Percentiles rank a stretch among this genome's conserved stretches.
These are phyloP conservation scores for Kwoniella newhampshirensis DNA, from an alignment of 768 basidiomycete genomes.

Conservation along the genomic window DNA sequence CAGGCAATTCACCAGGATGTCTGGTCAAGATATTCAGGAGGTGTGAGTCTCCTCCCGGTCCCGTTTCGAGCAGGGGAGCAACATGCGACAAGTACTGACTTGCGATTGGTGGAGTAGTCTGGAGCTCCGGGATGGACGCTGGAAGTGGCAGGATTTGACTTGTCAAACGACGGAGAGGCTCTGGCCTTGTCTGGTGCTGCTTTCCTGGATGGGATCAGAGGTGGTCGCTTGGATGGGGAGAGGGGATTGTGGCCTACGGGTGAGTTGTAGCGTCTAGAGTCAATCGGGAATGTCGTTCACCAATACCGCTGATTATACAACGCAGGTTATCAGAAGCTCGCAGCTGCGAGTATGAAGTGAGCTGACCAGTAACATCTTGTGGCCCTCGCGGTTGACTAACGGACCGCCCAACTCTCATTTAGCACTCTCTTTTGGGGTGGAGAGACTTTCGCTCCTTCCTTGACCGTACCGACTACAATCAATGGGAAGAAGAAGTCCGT, in stretches of 20 bases:
- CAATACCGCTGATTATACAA: neutral
- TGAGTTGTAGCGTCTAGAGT: conserved; percentile 11
- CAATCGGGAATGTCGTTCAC: neutral
- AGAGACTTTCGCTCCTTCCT: conserved; percentile 75
- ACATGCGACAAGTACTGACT: neutral
- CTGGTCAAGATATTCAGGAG: conserved; percentile 91
- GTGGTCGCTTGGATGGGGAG: conserved; percentile 65
- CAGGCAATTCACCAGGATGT: conserved; percentile 81
- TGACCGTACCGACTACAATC: conserved; percentile 55
- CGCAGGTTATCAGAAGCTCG: conserved; percentile 82
- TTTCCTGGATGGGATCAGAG: conserved; percentile 79
- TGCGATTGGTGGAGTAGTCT: conserved; percentile 54
- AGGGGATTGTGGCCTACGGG: conserved; percentile 85
- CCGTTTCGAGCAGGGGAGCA: neutral
- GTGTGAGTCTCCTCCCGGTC: conserved; percentile 50
- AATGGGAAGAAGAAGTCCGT: conserved; percentile 57
- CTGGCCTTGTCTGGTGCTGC: conserved; percentile 82
- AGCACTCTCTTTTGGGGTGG: conserved; percentile 95
- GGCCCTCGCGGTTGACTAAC: neutral
- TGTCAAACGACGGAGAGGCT: conserved; percentile 58
- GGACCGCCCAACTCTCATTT: neutral
- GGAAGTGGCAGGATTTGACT: conserved; percentile 78
- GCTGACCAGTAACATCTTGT: neutral
- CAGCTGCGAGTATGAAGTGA: conserved; percentile 82
- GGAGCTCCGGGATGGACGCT: conserved; percentile 97